These are phyloP conservation scores for Penicillium psychrofluorescens DNA, from an alignment of 495 filamentous ascomycete species.

Conservation along the genomic window DNA sequence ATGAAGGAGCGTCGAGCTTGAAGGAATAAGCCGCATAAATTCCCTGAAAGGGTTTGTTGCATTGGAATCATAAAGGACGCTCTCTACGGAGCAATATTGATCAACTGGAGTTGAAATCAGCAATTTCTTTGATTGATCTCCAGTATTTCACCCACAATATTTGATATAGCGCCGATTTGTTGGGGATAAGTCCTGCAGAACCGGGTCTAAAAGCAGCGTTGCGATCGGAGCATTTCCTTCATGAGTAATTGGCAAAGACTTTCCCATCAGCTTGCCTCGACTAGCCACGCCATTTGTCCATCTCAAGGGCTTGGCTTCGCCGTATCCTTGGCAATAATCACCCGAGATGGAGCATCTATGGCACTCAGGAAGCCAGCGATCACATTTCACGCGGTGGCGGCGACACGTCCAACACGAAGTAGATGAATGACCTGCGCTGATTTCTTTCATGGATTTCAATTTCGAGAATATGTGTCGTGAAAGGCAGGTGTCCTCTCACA, in stretches of 20 bases:
- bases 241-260: slow-evolving; percentile 1
- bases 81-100: slow-evolving; percentile 9
- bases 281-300: slow-evolving; percentile 16
- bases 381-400: slow-evolving; percentile 12
- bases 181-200: slow-evolving; percentile 6
- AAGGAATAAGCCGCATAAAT: slow-evolving; percentile 14
- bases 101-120: slow-evolving; percentile 3
- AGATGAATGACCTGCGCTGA: neutral
- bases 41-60: slow-evolving; percentile 10
- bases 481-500: too few relatives aligned
- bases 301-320: slow-evolving; percentile 6
- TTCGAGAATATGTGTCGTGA: too few relatives aligned
- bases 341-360: slow-evolving; percentile 1
- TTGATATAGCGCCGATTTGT: slow-evolving; percentile 6
- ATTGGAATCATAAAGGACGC: slow-evolving; percentile 5
- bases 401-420: slow-evolving; percentile 15
- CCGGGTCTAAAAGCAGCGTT: slow-evolving; percentile 7
- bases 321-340: slow-evolving; percentile 10
- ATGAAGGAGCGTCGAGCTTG: slow-evolving; percentile 8
- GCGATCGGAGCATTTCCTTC: neutral
- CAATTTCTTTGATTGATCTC: neutral
- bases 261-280: slow-evolving; percentile 13
- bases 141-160: slow-evolving; percentile 7
- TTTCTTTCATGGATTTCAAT: neutral
- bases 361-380: slow-evolving; percentile 12